A percentile compares a stretch with the other conserved stretches of the same genome.
Conservation (phyloP, 2,329 filamentous ascomycete genomes). For the Fusarium sp. region DNA sequence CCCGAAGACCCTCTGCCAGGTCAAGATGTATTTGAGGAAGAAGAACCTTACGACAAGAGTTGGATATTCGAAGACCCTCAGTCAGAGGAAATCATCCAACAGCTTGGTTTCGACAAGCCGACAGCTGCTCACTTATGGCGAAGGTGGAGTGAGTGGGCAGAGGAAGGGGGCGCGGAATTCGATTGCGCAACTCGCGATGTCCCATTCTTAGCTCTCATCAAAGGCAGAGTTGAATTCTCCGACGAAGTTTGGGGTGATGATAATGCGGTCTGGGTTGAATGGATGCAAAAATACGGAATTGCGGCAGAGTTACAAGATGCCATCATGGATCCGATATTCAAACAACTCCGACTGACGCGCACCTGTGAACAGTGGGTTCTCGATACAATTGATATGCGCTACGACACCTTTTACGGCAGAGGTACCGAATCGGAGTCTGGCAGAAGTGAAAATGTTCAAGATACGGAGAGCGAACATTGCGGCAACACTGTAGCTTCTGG, state of each 20-base stretch:
- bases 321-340: constrained; percentile 38
- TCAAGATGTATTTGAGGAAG: too few relatives aligned
- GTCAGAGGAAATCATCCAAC: neutral
- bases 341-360: constrained; percentile 14
- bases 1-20: neutral
- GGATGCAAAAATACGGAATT: constrained; percentile 22
- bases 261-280: constrained; percentile 12
- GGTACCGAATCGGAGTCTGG: fast-evolving
- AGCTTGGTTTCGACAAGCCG: neutral
- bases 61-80: neutral
- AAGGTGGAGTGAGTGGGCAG: neutral
- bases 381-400: constrained; percentile 35
- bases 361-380: constrained; percentile 33
- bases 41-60: neutral
- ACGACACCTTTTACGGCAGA: neutral
- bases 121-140: neutral
- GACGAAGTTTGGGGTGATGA: neutral
- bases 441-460: too few relatives aligned
- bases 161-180: neutral
- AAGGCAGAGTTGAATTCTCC: neutral
- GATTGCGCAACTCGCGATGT: neutral
- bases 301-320: constrained; percentile 11
- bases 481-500: too few relatives aligned
- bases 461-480: too few relatives aligned
- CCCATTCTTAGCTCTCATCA: neutral